Evolutionary conservation across 768 basidiomycete genomes (phyloP).

Genomic region (Dentipellis sp.): DNA sequence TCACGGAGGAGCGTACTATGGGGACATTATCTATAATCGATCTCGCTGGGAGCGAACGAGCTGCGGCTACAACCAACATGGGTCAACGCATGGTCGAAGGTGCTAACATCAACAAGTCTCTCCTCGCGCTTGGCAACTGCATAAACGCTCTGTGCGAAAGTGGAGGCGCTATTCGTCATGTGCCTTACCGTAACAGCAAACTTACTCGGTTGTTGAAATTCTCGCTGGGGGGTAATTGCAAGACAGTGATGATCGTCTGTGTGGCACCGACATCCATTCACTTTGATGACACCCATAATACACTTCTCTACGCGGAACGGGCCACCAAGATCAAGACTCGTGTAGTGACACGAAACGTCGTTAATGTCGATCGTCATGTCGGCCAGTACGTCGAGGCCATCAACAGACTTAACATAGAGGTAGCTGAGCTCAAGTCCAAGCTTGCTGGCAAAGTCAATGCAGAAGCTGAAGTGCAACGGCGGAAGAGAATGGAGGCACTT

Average conservation of each 20-base stretch:
- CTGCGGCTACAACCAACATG: slow-evolving; percentile 94
- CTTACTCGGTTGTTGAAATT: slow-evolving; percentile 96
- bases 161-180: slow-evolving; percentile 77
- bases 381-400: slow-evolving; percentile 94
- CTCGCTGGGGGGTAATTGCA: slow-evolving; percentile 96
- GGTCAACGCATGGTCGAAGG: slow-evolving; percentile 98
- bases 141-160: slow-evolving; percentile 98
- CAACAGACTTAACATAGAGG: slow-evolving; percentile 75
- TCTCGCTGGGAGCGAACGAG: slow-evolving; percentile 93
- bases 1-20: slow-evolving; percentile 75
- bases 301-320: slow-evolving; percentile 93
- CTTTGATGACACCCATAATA: slow-evolving; percentile 99
- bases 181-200: slow-evolving; percentile 97
- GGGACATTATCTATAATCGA: slow-evolving; percentile 97
- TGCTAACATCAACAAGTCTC: slow-evolving; percentile 98
- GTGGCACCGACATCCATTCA: slow-evolving; percentile 91
- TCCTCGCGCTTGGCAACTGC: slow-evolving; percentile 94
- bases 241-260: slow-evolving; percentile 99
- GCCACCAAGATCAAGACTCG: slow-evolving; percentile 99
- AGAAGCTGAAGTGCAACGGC: slow-evolving; percentile 54
- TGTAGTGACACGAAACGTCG: slow-evolving; percentile 90
- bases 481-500: slow-evolving; percentile 62
- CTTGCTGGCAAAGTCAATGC: slow-evolving; percentile 59
- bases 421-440: slow-evolving; percentile 80
- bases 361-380: slow-evolving; percentile 92